A percentile compares a stretch with the other conserved stretches of the same genome.
phyloP scores from a whole-genome alignment of 805 yeast genomes.

The Candida tammaniensis region DNA sequence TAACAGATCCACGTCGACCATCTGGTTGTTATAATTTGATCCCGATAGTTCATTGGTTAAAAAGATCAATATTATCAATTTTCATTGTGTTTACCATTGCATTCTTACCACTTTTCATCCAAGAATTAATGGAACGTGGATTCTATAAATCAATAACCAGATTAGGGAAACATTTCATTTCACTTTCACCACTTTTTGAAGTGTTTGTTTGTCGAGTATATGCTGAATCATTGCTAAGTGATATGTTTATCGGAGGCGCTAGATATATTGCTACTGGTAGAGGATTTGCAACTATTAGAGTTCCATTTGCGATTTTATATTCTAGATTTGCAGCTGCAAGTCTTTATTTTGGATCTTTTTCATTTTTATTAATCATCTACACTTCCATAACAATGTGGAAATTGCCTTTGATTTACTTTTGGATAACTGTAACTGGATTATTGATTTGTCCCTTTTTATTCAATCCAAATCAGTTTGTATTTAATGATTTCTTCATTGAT shows the following conservation, averaged over 20 bases:
- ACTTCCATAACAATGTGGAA: constrained; percentile 65
- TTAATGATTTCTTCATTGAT: constrained; percentile 68
- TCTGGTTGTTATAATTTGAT: constrained; percentile 70
- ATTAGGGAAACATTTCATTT: constrained; percentile 63
- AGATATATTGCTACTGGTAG: constrained; percentile 84
- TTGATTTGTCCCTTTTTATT: constrained; percentile 70
- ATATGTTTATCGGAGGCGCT: constrained; percentile 81
- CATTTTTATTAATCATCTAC: constrained; percentile 51
- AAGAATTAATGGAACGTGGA: constrained; percentile 81
- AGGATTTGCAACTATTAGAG: constrained; percentile 81
- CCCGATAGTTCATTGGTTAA: constrained; percentile 78
- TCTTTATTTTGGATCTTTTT: constrained; percentile 59
- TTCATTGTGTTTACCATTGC: constrained; percentile 81
- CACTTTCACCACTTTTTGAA: constrained; percentile 78
- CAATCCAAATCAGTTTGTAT: constrained; percentile 75
- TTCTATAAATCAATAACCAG: constrained; percentile 71
- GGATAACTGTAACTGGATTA: constrained; percentile 67
- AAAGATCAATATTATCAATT: constrained; percentile 77
- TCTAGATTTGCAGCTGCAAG: constrained; percentile 71
- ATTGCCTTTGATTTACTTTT: constrained; percentile 58
- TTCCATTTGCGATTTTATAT: constrained; percentile 70
- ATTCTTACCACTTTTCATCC: constrained; percentile 73
- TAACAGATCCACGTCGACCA: constrained; percentile 65
- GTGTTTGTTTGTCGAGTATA: constrained; percentile 80
- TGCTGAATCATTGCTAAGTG: constrained; percentile 66